Evolutionary conservation across 2,329 filamentous ascomycete species (phyloP), one percentile per base, ranked within the genome.

Genomic region (Diaporthe sp.): DNA sequence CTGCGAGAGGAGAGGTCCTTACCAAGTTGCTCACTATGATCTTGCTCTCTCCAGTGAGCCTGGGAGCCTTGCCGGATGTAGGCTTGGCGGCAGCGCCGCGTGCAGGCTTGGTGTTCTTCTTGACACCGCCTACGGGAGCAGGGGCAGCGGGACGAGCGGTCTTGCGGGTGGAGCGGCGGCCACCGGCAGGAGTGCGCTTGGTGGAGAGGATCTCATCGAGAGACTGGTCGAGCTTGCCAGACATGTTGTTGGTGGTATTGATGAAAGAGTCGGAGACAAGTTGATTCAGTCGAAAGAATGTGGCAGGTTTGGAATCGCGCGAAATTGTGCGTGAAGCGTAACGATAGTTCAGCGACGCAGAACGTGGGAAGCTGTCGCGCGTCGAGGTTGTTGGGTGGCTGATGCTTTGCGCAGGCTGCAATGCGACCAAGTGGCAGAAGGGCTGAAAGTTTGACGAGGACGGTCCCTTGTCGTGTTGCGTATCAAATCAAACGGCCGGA

Each of bases 21-120:
- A 98, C 96, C 90, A 99, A 91, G 89, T 97, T 97, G 93, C 95
- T 98, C 87, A 99, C 96, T 86, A 98, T 94, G 87, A 98, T 96
- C 89, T 98, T 98, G 90, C 95, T 97, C 80, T 97, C 95, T 82
- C 92, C 92, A 81, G 88, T 88, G 77, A 87, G 85, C 79, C 88
- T 86, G 75, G 90, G 86, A 76, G 91, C 90, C 83, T 92, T 94
- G 80, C 91, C 90, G 77, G 94, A 91, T 57, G 89, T 87, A 77
- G 90, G 87, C 86, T 92, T 92, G 80, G 88, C 88, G 62, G 88
- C 86, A 76, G 87, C 86, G 78, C 88, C 88, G 81, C 93, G 94
- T 75, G 89, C 84, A 79, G 88, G 85, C 82, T 89, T 94, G 76
- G 90, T 89, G 80, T 88, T 92, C 90, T 98, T 98, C 86, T 94